phyloP scores from a whole-genome alignment of 2,329 filamentous ascomycete species.

The Xylaria sp. region DNA sequence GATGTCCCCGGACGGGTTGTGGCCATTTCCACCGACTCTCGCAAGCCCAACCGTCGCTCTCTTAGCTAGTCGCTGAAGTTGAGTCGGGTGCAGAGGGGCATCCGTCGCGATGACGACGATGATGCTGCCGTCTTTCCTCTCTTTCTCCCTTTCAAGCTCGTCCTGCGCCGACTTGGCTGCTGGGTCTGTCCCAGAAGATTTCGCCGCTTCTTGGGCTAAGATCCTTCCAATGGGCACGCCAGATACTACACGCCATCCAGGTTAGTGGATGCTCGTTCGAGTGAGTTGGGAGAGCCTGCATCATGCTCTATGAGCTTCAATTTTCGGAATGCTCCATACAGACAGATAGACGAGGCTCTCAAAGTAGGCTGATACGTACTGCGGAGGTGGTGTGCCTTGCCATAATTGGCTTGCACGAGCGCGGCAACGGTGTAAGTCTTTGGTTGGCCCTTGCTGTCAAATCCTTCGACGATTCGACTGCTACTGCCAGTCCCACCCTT shows the following conservation, averaged over 20 bases:
- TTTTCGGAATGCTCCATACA: too few species aligned
- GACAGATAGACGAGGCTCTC: too few species aligned
- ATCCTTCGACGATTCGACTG: conserved; percentile 57
- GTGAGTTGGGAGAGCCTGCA: too few species aligned
- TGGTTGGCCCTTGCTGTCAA: conserved; percentile 39
- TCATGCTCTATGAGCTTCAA: too few species aligned
- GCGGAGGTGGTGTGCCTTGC: conserved; percentile 55
- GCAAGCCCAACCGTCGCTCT: conserved; percentile 64
- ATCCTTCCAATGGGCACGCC: conserved; percentile 65
- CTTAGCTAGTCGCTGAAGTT: conserved; percentile 61
- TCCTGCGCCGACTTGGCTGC: conserved; percentile 36
- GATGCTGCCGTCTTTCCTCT: conserved; percentile 63
- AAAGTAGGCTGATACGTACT: too few species aligned
- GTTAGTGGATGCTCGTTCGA: too few species aligned
- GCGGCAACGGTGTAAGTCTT: conserved; percentile 61
- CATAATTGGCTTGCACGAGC: conserved; percentile 69
- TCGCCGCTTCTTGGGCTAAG: conserved; percentile 48
- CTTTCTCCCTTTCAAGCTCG: conserved; percentile 42
- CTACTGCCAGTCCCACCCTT: conserved; percentile 69
- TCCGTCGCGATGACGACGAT: conserved; percentile 64
- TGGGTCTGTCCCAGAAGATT: conserved; percentile 27
- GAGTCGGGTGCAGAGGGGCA: conserved; percentile 59
- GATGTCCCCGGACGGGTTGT: conserved; percentile 66
- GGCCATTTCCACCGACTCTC: conserved; percentile 62
- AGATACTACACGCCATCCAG: too few species aligned